Evolutionary conservation across 352 stramenopile species (phyloP).

Genomic region (Phytopythium cucurbitacearum): DNA sequence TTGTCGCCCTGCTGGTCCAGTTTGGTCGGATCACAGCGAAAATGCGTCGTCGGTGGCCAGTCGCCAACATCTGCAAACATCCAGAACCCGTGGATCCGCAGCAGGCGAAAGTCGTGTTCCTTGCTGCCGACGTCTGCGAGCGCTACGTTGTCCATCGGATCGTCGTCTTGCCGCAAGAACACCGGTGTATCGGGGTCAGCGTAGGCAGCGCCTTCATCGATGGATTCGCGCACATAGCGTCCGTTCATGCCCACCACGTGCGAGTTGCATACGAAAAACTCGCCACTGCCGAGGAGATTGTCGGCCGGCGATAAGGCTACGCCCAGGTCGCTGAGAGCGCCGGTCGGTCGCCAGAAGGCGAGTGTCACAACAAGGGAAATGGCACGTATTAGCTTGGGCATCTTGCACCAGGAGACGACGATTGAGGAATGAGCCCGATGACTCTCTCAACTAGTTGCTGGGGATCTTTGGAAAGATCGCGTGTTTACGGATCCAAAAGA

Average conservation of each 20-base stretch:
- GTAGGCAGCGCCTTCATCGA: conserved; percentile 13
- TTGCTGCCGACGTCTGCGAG: background rate
- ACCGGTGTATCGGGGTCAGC: conserved; percentile 34
- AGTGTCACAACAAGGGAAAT: no score
- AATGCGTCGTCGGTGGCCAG: conserved; percentile 54
- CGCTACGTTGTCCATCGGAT: conserved; percentile 6
- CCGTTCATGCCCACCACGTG: conserved; percentile 44
- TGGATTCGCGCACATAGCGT: conserved; percentile 32
- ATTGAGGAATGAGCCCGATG: no score
- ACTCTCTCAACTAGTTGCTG: background rate
- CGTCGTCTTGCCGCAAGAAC: conserved; percentile 38
- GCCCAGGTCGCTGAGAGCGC: background rate
- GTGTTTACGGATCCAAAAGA: background rate
- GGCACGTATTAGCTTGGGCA: no score
- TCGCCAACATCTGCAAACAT: conserved; percentile 50
- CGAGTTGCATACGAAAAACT: conserved; percentile 60
- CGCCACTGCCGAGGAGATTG: conserved; percentile 19
- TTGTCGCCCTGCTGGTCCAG: conserved; percentile 18
- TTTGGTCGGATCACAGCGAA: conserved; percentile 59
- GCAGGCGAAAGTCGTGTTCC: conserved; percentile 40
- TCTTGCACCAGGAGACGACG: no score
- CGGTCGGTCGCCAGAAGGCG: background rate
- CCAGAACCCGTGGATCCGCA: conserved; percentile 63
- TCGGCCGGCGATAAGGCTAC: background rate
- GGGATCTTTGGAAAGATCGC: background rate